Percentiles rank a stretch among this genome's conserved stretches.
Evolutionary conservation across 192 early-diverging fungal species (phyloP).

Genomic region (Coemansia sp.): DNA sequence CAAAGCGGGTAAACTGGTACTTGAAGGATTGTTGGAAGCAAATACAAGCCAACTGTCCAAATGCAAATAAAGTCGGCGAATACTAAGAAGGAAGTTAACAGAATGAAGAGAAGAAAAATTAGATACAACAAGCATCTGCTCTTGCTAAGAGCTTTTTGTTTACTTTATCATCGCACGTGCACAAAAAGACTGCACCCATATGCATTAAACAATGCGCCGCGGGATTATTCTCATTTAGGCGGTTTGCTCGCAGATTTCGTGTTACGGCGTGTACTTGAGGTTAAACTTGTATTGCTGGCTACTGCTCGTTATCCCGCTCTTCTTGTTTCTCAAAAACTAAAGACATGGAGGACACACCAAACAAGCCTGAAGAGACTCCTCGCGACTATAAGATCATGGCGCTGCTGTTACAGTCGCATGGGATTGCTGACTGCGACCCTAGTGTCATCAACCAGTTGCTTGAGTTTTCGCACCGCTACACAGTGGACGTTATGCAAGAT

Average conservation of each 20-base stretch:
- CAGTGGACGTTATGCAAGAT: slow-evolving; percentile 88
- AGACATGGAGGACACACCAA: slow-evolving; percentile 45
- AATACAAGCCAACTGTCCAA: not conserved
- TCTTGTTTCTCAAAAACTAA: not conserved
- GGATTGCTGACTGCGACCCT: slow-evolving; percentile 86
- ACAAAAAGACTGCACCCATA: not conserved
- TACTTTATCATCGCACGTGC: not conserved
- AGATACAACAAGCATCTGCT: not conserved
- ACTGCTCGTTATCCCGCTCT: not conserved
- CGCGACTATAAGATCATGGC: slow-evolving; percentile 79
- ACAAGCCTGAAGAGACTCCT: slow-evolving; percentile 51
- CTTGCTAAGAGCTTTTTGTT: too few relatives aligned
- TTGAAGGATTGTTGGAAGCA: not conserved
- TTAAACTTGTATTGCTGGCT: not conserved
- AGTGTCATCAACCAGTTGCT: slow-evolving; percentile 87
- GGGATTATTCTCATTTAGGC: not conserved
- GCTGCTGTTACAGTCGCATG: slow-evolving; percentile 79
- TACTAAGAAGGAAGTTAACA: not conserved
- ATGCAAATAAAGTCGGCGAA: not conserved
- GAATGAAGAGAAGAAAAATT: not conserved
- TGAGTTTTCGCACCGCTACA: slow-evolving; percentile 91
- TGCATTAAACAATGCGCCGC: not conserved
- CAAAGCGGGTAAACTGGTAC: not conserved
- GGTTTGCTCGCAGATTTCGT: not conserved
- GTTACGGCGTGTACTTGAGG: not conserved